A percentile compares a stretch with the other conserved stretches of the same genome.
Evolutionary conservation across 2,329 filamentous ascomycete species (phyloP).

Genomic region (Hypoxylon sp.): DNA sequence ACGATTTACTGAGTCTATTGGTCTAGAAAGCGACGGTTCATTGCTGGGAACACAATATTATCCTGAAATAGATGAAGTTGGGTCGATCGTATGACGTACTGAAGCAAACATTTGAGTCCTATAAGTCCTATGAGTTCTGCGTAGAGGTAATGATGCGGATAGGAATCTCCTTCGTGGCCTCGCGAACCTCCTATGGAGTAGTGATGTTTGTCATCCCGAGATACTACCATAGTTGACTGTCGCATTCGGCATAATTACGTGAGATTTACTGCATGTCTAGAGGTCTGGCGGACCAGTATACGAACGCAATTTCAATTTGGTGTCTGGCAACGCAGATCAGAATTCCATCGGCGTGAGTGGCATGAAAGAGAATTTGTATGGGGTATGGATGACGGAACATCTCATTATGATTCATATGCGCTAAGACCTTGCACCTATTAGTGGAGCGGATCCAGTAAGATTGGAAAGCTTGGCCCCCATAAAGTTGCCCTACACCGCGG

Average conservation of each 20-base stretch:
- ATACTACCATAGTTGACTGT: not conserved
- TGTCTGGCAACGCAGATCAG: not conserved
- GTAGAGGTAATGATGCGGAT: slow-evolving; percentile 4
- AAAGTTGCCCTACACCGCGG: not conserved
- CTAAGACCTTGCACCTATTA: not conserved
- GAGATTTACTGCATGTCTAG: not conserved
- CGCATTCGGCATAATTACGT: not conserved
- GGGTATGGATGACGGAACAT: too few species aligned
- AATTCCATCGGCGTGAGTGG: not conserved
- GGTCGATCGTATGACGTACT: slow-evolving; percentile 3
- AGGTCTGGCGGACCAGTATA: not conserved
- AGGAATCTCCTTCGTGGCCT: not conserved
- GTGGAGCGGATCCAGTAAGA: not conserved
- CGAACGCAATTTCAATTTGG: not conserved
- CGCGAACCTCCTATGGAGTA: not conserved
- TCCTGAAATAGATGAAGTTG: too few species aligned
- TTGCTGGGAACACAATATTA: too few species aligned
- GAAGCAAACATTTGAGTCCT: not conserved
- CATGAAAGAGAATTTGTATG: not conserved
- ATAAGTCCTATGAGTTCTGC: not conserved
- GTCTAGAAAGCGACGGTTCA: not conserved
- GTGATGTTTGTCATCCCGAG: not conserved
- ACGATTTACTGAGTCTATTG: slow-evolving; percentile 10
- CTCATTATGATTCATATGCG: not conserved
- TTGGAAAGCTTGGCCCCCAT: not conserved